A percentile compares a stretch with the other conserved stretches of the same genome.
Evolutionary conservation across 176 grass and related monocot genomes (phyloP).

Genomic region (Cocos nucifera): DNA sequence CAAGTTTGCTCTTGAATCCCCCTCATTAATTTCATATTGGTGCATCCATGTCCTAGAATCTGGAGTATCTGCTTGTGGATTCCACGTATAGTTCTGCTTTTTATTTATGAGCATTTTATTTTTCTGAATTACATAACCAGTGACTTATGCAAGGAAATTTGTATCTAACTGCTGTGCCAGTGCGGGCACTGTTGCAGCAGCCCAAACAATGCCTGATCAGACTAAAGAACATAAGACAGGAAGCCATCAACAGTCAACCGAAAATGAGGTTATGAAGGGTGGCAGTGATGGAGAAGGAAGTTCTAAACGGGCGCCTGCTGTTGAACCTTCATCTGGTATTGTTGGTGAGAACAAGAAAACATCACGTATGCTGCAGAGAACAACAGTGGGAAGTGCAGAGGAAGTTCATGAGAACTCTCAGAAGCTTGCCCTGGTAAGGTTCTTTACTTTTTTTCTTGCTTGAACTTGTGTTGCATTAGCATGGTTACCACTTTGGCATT

Average conservation of each 20-base stretch:
- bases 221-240: conserved; percentile 37
- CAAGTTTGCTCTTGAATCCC: no score
- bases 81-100: no score
- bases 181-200: not conserved
- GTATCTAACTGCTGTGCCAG: no score
- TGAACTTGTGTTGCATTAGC: not conserved
- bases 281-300: conserved; percentile 57
- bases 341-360: conserved; percentile 17
- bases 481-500: not conserved
- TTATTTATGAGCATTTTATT: no score
- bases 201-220: conserved; percentile 21
- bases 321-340: conserved; percentile 20
- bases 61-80: no score
- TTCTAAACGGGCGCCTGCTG: conserved; percentile 26
- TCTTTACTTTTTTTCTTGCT: no score
- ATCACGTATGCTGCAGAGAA: conserved; percentile 19
- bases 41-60: no score
- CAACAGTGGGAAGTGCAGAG: conserved; percentile 24
- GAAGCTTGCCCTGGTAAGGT: conserved; percentile 32
- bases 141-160: no score
- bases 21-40: no score
- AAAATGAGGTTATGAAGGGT: conserved; percentile 10
- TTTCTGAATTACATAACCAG: no score
- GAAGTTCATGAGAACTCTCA: conserved; percentile 53
- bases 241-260: conserved; percentile 16